These are phyloP conservation scores for Cornus controversa DNA, from an alignment of 148 eudicot genomes.

Conservation along the genomic window DNA sequence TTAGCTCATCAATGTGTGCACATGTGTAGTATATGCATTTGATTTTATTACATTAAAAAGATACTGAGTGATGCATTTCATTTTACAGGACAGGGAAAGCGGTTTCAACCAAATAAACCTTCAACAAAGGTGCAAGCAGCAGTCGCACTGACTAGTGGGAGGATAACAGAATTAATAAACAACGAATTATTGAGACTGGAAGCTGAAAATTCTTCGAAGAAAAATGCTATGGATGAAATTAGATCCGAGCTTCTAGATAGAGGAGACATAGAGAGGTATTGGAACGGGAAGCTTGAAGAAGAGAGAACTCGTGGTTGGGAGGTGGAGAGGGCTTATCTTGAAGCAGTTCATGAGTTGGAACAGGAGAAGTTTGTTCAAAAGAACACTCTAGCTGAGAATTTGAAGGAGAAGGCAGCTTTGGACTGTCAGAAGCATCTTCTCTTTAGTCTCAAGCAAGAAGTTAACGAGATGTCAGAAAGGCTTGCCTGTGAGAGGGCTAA, in stretches of 20 bases:
- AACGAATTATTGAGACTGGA: constrained; percentile 60
- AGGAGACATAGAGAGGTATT: constrained; percentile 62
- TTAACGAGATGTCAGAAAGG: constrained; percentile 63
- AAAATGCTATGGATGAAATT: constrained; percentile 56
- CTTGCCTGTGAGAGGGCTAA: constrained; percentile 55
- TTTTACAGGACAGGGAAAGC: constrained; percentile 68
- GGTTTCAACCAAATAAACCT: constrained; percentile 88
- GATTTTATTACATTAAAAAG: background rate
- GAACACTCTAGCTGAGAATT: constrained; percentile 40
- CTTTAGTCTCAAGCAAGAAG: constrained; percentile 57
- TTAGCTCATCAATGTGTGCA: background rate
- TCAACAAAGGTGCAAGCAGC: constrained; percentile 89
- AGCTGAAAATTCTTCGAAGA: constrained; percentile 52
- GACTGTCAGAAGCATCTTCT: constrained; percentile 90
- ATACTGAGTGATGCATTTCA: background rate
- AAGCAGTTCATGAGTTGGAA: constrained; percentile 47
- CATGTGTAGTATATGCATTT: background rate
- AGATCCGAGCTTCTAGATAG: constrained; percentile 60
- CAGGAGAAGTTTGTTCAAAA: constrained; percentile 53
- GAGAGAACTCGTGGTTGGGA: constrained; percentile 45
- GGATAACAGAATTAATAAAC: constrained; percentile 54
- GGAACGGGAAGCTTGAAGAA: constrained; percentile 64
- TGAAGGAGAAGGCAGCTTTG: constrained; percentile 75
- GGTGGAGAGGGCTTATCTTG: constrained; percentile 44
- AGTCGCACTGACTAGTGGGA: constrained; percentile 82